Evolutionary conservation across 1,284 basidiomycete species (phyloP), one percentile per base, ranked within the genome.

Genomic region (Cryptococcus sp.): DNA sequence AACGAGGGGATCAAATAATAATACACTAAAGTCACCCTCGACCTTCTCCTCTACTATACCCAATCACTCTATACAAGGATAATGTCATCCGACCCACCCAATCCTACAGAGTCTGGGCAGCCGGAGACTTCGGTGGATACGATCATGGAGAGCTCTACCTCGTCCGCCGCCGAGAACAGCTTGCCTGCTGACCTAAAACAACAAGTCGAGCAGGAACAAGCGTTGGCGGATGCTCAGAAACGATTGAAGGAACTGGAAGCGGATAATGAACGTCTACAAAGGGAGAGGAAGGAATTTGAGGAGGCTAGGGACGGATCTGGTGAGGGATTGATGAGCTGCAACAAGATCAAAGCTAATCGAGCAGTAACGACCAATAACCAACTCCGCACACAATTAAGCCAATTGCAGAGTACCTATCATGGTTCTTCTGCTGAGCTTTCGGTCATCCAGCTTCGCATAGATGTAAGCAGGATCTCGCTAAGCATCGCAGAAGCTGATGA

Each of bases 121-220:
- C 11, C 11, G 28, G 28, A 28, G 4, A 11, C 11, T 5, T 11
- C 28, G 28, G 28, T 11, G 4, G 28, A 28, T 28, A 28, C 28
- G 28, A 11, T 28, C 28, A 28, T 28, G 28, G 28, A 28, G 28
- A 28, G 28, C 28, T 28, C 28, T 28, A 28, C 28, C 28, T 28
- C 28, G 4, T 28, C 28, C 28, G 28, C 5, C 36, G 18, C 7
- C 7, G 36, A 39, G 14, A 43, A 16, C 2, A 16, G 32, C 19
- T 46, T 40, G 22, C 52, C 57, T 22, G 62, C 60, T 13, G 66
- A 70, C 25, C 54, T 75, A 13, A 55, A 68, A n/a, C 56, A 63
- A 22, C 66, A 72, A 45, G 69, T 73, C 16, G 75, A 77, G 57
- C 61, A 66, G 11, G 71, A 76, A 42, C 71, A 75, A 47, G 67